These are phyloP conservation scores for Trichocomaceae sp. DNA, from an alignment of 2,329 filamentous ascomycete genomes.

Conservation along the genomic window DNA sequence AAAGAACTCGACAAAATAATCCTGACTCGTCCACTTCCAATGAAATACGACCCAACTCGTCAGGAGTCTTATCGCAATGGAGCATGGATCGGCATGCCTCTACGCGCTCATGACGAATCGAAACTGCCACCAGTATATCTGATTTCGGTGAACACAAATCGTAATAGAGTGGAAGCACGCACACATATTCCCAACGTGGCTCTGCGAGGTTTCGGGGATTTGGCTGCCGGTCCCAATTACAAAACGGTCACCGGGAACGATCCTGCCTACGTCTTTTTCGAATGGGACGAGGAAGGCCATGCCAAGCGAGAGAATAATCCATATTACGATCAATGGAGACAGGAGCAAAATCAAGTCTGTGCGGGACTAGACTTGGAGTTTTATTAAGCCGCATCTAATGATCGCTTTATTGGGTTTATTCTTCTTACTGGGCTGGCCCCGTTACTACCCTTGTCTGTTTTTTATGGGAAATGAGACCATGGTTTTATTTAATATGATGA, in stretches of 20 bases:
- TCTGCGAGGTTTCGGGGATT: constrained; percentile 27
- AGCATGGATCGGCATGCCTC: constrained; percentile 33
- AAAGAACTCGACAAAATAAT: constrained; percentile 34
- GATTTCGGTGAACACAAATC: constrained; percentile 33
- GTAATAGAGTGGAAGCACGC: constrained; percentile 29
- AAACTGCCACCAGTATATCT: constrained; percentile 31
- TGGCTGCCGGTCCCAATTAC: constrained; percentile 24
- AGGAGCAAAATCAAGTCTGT: constrained; percentile 31
- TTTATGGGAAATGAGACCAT: not conserved
- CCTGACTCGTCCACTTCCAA: constrained; percentile 28
- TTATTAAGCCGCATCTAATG: not conserved
- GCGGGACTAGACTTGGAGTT: constrained; percentile 31
- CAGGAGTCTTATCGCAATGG: constrained; percentile 33
- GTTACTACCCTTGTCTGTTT: not conserved
- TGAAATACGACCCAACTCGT: constrained; percentile 27
- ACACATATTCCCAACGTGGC: constrained; percentile 31
- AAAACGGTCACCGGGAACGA: constrained; percentile 15
- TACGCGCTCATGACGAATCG: constrained; percentile 27
- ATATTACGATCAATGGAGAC: constrained; percentile 33
- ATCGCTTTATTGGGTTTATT: not conserved
- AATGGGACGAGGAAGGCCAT: constrained; percentile 28
- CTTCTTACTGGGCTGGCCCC: constrained; percentile 4
- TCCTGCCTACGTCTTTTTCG: constrained; percentile 37
- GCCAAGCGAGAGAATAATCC: constrained; percentile 29
- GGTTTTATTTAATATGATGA: not conserved